phyloP scores from a whole-genome alignment of 2,329 filamentous ascomycete genomes.

The Sclerotinia borealis region DNA sequence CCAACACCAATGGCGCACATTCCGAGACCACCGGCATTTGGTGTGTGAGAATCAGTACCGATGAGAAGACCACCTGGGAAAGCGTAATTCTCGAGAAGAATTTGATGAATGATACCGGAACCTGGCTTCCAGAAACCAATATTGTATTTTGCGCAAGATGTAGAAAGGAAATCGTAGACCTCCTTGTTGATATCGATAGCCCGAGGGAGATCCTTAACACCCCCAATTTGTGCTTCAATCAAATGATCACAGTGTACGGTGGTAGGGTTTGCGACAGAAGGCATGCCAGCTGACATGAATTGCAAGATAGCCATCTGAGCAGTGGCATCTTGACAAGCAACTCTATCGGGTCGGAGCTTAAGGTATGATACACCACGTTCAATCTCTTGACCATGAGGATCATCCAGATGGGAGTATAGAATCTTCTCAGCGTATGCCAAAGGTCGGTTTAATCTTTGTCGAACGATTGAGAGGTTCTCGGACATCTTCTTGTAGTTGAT shows the following conservation, averaged over 20 bases:
- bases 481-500: conserved; percentile 99
- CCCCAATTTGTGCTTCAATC: conserved; percentile 95
- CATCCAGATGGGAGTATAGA: conserved; percentile 96
- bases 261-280: conserved; percentile 84
- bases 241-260: conserved; percentile 99
- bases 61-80: conserved; percentile 98
- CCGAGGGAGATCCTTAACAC: conserved; percentile 85
- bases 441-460: conserved; percentile 81
- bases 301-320: conserved; percentile 99
- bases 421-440: conserved; percentile 98
- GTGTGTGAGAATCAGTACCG: conserved; percentile 96
- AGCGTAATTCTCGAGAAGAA: conserved; percentile 96
- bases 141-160: conserved; percentile 97
- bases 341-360: conserved; percentile 92
- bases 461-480: conserved; percentile 90
- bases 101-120: conserved; percentile 99
- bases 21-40: conserved; percentile 92
- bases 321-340: conserved; percentile 98
- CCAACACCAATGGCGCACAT: conserved; percentile 80
- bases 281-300: conserved; percentile 99
- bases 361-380: conserved; percentile 94
- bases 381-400: conserved; percentile 93
- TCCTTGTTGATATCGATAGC: conserved; percentile 96
- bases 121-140: conserved; percentile 99
- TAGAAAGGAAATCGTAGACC: conserved; percentile 94